Evolutionary conservation across 2,329 filamentous ascomycete genomes (phyloP).

Genomic region (Beauveria australis): DNA sequence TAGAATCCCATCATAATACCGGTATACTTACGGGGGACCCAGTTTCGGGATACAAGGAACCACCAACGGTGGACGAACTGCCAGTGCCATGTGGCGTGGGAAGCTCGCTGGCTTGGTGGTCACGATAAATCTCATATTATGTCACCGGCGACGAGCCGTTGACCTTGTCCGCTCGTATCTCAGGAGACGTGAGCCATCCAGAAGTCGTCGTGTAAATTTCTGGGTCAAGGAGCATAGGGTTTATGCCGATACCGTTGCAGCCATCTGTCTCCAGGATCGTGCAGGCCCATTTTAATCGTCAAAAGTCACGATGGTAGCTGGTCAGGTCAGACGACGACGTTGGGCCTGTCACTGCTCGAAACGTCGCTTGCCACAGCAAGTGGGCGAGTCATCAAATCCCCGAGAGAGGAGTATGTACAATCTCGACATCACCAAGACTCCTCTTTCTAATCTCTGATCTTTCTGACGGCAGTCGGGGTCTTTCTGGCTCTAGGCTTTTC

Average conservation of each 20-base stretch:
- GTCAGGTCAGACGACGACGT: slow-evolving; percentile 1
- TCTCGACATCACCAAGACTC: not conserved
- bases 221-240: not conserved
- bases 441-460: not conserved
- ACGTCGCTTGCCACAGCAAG: not conserved
- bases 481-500: not conserved
- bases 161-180: not conserved
- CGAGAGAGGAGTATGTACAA: not conserved
- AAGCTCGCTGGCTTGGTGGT: not conserved
- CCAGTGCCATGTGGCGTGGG: not conserved
- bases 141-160: not conserved
- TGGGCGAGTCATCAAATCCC: not conserved
- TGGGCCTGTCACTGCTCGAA: not conserved
- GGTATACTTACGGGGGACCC: not conserved
- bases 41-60: not conserved
- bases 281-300: slow-evolving; percentile 8
- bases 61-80: not conserved
- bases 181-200: not conserved
- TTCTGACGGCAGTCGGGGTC: not conserved
- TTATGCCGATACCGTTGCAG: slow-evolving; percentile 6
- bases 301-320: slow-evolving; percentile 8
- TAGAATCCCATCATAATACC: not conserved
- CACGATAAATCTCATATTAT: not conserved
- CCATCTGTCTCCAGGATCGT: slow-evolving; percentile 10
- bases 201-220: not conserved